Percentiles rank a stretch among this genome's conserved stretches.
phyloP scores from a whole-genome alignment of 1,139 yeast genomes.

The Saccharomyces pastorianus region DNA sequence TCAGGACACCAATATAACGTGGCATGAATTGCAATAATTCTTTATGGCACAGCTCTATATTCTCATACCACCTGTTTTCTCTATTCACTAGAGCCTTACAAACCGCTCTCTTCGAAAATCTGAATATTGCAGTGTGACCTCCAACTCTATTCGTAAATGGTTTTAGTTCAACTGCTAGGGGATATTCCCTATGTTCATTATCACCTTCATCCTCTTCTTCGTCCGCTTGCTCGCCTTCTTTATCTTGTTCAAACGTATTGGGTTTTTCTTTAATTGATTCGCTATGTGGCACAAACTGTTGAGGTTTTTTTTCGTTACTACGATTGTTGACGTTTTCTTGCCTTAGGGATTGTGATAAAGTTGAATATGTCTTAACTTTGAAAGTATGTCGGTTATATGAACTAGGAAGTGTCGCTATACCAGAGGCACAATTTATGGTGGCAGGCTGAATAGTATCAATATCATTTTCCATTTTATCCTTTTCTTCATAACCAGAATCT shows the following conservation, averaged over 20 bases:
- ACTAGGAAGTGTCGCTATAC: background rate
- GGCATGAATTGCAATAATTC: slow-evolving; percentile 84
- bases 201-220: slow-evolving; percentile 20
- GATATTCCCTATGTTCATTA: slow-evolving; percentile 37
- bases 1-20: slow-evolving; percentile 82
- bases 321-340: background rate
- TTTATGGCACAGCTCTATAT: slow-evolving; percentile 68
- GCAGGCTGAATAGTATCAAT: slow-evolving; percentile 4
- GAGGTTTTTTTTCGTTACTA: background rate
- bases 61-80: slow-evolving; percentile 87
- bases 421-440: background rate
- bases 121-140: slow-evolving; percentile 94
- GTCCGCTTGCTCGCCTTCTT: slow-evolving; percentile 12
- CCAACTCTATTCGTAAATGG: slow-evolving; percentile 93
- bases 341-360: background rate
- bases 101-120: slow-evolving; percentile 87
- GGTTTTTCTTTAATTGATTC: slow-evolving; percentile 12
- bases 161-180: slow-evolving; percentile 73
- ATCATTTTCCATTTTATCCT: slow-evolving; percentile 1
- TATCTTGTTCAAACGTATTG: slow-evolving; percentile 15
- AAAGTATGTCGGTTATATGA: background rate
- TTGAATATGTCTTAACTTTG: background rate
- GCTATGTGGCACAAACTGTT: slow-evolving; percentile 2
- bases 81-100: slow-evolving; percentile 87
- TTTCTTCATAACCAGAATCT: slow-evolving; percentile 1